Conservation (phyloP, 345 rosid species). For the Corchorus capsularis region DNA sequence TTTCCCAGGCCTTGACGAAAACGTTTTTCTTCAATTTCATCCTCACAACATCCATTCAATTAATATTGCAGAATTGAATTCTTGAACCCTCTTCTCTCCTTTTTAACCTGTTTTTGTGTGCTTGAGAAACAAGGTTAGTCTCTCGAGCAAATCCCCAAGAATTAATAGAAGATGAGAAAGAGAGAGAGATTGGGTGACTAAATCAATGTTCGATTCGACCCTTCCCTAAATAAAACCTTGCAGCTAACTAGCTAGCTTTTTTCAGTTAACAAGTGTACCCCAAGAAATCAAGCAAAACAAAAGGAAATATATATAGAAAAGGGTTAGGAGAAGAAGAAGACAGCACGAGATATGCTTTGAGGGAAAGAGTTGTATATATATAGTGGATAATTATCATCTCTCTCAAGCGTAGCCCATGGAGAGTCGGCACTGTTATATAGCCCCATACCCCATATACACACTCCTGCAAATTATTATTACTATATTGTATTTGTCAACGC, state of each 20-base stretch:
- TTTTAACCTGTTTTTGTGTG: not conserved
- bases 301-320: too few relatives aligned
- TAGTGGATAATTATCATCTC: constrained; percentile 12
- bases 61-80: not conserved
- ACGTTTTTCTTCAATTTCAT: constrained; percentile 45
- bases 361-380: not conserved
- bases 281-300: not conserved
- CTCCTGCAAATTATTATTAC: not conserved
- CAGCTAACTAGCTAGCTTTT: not conserved
- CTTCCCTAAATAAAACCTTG: not conserved
- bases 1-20: constrained; percentile 60
- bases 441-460: constrained; percentile 18
- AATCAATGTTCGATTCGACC: not conserved
- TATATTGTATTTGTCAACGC: constrained; percentile 34
- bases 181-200: not conserved
- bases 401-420: not conserved
- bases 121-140: not conserved
- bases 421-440: constrained; percentile 25
- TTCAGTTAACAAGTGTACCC: not conserved
- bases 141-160: not conserved
- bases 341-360: not conserved
- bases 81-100: not conserved
- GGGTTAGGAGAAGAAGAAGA: not conserved
- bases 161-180: not conserved
- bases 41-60: constrained; percentile 36